Evolutionary conservation across 2,329 filamentous ascomycete genomes (phyloP).

Genomic region (Penicillium palitans): DNA sequence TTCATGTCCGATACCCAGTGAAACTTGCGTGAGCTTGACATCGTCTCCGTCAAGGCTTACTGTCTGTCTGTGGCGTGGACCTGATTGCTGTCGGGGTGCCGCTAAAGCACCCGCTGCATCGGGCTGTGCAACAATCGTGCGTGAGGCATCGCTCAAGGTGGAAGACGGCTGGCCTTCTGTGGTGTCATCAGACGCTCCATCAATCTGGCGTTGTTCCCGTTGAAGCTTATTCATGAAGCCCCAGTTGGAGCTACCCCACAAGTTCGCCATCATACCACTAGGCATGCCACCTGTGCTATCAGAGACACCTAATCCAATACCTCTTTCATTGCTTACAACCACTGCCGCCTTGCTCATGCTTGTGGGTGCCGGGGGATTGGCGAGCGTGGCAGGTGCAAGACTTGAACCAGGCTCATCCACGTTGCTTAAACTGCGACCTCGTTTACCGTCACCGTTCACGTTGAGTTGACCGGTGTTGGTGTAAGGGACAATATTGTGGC

Average conservation of each 20-base stretch:
- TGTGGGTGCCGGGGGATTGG: slow-evolving; percentile 78
- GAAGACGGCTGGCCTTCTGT: slow-evolving; percentile 23
- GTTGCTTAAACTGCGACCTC: slow-evolving; percentile 35
- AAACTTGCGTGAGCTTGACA: slow-evolving; percentile 36
- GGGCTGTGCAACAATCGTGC: slow-evolving; percentile 21
- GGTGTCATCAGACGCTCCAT: slow-evolving; percentile 24
- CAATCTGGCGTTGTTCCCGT: slow-evolving; percentile 51
- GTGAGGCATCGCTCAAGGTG: slow-evolving; percentile 28
- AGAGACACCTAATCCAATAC: slow-evolving; percentile 61
- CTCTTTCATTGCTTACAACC: slow-evolving; percentile 73
- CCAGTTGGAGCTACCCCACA: slow-evolving; percentile 91
- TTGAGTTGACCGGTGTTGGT: slow-evolving; percentile 49
- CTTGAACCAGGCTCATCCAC: slow-evolving; percentile 58
- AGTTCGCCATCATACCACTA: slow-evolving; percentile 83
- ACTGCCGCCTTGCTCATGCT: slow-evolving; percentile 85
- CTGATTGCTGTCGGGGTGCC: slow-evolving; percentile 24
- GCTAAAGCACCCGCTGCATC: slow-evolving; percentile 24
- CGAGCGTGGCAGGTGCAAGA: slow-evolving; percentile 78
- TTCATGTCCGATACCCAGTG: slow-evolving; percentile 48
- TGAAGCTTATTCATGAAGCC: slow-evolving; percentile 64
- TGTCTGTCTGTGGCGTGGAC: slow-evolving; percentile 55
- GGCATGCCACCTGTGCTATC: slow-evolving; percentile 71
- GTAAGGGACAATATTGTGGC: slow-evolving; percentile 73
- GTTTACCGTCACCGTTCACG: slow-evolving; percentile 34
- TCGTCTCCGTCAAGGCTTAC: slow-evolving; percentile 55